phyloP scores from a whole-genome alignment of 164 flowering plant genomes.

The Akebia trifoliata region DNA sequence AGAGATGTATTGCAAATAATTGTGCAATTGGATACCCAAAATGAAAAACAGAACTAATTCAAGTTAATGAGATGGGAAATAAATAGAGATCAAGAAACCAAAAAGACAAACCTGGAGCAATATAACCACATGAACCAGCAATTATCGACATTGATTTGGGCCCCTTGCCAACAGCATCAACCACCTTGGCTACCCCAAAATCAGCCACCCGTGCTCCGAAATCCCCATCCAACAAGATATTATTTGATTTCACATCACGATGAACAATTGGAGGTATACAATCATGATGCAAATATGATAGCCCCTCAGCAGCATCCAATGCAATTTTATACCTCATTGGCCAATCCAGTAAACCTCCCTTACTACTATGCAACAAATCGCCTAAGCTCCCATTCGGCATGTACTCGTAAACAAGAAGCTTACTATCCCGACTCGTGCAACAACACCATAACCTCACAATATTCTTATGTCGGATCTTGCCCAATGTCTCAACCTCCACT shows the following conservation, averaged over 20 bases:
- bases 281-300: slow-evolving; percentile 72
- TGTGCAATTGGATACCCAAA: too few relatives aligned
- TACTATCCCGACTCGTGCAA: slow-evolving; percentile 43
- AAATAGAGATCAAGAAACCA: neutral
- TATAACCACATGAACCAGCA: slow-evolving; percentile 80
- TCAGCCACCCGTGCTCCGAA: slow-evolving; percentile 65
- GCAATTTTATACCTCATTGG: slow-evolving; percentile 54
- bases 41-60: too few relatives aligned
- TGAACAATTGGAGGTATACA: slow-evolving; percentile 71
- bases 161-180: slow-evolving; percentile 30
- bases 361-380: slow-evolving; percentile 57
- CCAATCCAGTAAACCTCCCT: slow-evolving; percentile 57
- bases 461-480: slow-evolving; percentile 69
- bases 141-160: slow-evolving; percentile 59
- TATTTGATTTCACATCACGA: slow-evolving; percentile 67
- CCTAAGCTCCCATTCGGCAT: slow-evolving; percentile 81
- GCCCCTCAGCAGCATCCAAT: slow-evolving; percentile 65
- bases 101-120: slow-evolving; percentile 64
- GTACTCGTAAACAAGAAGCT: slow-evolving; percentile 66
- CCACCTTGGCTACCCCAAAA: slow-evolving; percentile 65
- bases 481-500: slow-evolving; percentile 62
- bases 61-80: neutral
- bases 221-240: slow-evolving; percentile 60
- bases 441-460: slow-evolving; percentile 70
- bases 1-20: too few relatives aligned